Conservation (phyloP, 2,329 filamentous ascomycete genomes). For the Tolypocladium guangdongense region DNA sequence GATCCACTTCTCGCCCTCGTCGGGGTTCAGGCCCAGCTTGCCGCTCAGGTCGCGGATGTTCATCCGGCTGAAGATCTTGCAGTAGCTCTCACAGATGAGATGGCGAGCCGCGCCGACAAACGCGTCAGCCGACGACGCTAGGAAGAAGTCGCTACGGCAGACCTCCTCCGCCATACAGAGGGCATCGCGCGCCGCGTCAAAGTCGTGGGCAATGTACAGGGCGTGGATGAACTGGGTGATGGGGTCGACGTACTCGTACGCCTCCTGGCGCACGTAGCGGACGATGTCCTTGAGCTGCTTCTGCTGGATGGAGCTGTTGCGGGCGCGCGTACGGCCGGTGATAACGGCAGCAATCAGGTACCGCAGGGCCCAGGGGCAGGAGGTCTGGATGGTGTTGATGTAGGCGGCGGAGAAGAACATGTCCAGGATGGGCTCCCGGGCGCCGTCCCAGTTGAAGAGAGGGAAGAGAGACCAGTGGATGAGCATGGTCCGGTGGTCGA, state of each 20-base stretch:
- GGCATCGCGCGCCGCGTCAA: conserved; percentile 88
- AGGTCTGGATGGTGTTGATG: conserved; percentile 99
- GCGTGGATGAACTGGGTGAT: conserved; percentile 95
- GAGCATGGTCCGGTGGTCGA: conserved; percentile 93
- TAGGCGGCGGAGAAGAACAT: conserved; percentile 94
- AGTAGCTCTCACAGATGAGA: conserved; percentile 97
- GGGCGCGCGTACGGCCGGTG: conserved; percentile 71
- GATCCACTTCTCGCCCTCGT: conserved; percentile 99
- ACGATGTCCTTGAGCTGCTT: conserved; percentile 98
- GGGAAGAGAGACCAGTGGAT: conserved; percentile 98
- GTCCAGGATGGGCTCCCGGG: conserved; percentile 83
- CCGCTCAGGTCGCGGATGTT: conserved; percentile 94
- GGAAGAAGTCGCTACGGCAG: conserved; percentile 89
- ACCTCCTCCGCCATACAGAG: conserved; percentile 83
- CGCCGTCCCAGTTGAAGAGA: conserved; percentile 93
- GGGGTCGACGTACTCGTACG: conserved; percentile 94
- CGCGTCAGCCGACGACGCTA: conserved; percentile 68
- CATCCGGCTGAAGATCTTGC: conserved; percentile 98
- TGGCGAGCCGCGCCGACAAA: conserved; percentile 94
- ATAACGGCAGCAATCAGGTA: conserved; percentile 93
- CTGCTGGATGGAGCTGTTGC: conserved; percentile 82
- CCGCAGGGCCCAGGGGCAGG: conserved; percentile 90
- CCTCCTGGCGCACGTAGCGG: conserved; percentile 90
- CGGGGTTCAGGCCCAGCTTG: conserved; percentile 80
- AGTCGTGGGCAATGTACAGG: conserved; percentile 76